Conservation (phyloP, 2,329 filamentous ascomycete genomes). For the Microsporum ferrugineum region DNA sequence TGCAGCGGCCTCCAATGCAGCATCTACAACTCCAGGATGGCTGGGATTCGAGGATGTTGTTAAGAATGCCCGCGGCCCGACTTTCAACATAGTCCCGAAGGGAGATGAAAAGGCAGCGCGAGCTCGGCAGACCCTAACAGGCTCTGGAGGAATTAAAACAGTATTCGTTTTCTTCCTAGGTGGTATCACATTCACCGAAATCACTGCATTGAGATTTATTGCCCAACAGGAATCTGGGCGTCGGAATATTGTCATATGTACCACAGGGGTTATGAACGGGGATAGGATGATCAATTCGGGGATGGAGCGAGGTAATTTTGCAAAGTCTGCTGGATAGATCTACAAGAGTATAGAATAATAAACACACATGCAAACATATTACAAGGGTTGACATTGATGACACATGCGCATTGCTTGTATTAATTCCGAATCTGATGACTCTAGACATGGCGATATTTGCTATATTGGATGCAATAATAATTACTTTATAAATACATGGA, state of each 20-base stretch:
- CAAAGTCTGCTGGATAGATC: not conserved
- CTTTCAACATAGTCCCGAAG: slow-evolving; percentile 84
- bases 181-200: slow-evolving; percentile 93
- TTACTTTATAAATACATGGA: slow-evolving; percentile 1
- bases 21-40: slow-evolving; percentile 65
- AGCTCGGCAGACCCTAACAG: slow-evolving; percentile 70
- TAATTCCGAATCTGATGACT: not conserved
- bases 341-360: not conserved
- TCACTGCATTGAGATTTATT: slow-evolving; percentile 85
- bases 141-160: slow-evolving; percentile 63
- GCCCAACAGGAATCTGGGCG: slow-evolving; percentile 69
- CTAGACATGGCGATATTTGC: not conserved
- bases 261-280: slow-evolving; percentile 82
- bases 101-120: slow-evolving; percentile 88
- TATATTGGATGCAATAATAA: not conserved
- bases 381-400: too few relatives aligned
- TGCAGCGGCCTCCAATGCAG: slow-evolving; percentile 34
- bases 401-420: not conserved
- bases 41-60: slow-evolving; percentile 86
- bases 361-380: not conserved
- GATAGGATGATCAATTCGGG: slow-evolving; percentile 79
- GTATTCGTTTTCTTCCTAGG: slow-evolving; percentile 95
- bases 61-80: slow-evolving; percentile 75
- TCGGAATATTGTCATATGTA: slow-evolving; percentile 79
- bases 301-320: slow-evolving; percentile 58